Conservation (phyloP, 768 basidiomycete species). For the Thelephora ganbajun region DNA sequence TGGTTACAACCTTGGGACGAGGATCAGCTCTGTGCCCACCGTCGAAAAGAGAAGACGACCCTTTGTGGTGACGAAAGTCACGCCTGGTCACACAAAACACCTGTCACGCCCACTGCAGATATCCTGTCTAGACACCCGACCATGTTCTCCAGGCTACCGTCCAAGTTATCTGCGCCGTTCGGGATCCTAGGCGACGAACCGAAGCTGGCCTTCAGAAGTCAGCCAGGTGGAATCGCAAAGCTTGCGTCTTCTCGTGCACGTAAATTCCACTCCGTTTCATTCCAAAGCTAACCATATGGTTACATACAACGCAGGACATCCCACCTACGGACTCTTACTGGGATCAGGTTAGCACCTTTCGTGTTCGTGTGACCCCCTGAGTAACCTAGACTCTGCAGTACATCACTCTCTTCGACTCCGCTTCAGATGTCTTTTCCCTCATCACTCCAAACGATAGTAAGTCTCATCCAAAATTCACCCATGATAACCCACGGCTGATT, state of each 20-base stretch:
- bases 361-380: background rate
- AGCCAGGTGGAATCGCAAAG: constrained; percentile 67
- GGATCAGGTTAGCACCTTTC: constrained; percentile 53
- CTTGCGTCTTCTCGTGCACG: constrained; percentile 61
- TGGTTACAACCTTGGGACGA: too few species aligned
- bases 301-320: constrained; percentile 41
- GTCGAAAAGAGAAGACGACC: too few species aligned
- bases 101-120: background rate
- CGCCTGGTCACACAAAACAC: too few species aligned
- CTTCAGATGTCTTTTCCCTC: constrained; percentile 83
- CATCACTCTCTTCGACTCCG: constrained; percentile 73
- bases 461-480: constrained; percentile 14
- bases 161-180: constrained; percentile 60
- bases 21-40: too few species aligned
- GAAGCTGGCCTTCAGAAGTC: constrained; percentile 80
- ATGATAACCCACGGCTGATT: background rate
- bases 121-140: background rate
- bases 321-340: constrained; percentile 68
- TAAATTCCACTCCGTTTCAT: background rate
- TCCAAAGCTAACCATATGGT: constrained; percentile 1
- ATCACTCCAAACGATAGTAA: constrained; percentile 76
- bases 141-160: constrained; percentile 64
- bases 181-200: constrained; percentile 76
- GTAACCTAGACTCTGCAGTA: constrained; percentile 32
- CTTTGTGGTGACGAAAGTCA: too few species aligned